Evolutionary conservation across 306 rosid species (phyloP), one percentile per base, ranked within the genome.

Genomic region (Chamaecrista fasciculata): DNA sequence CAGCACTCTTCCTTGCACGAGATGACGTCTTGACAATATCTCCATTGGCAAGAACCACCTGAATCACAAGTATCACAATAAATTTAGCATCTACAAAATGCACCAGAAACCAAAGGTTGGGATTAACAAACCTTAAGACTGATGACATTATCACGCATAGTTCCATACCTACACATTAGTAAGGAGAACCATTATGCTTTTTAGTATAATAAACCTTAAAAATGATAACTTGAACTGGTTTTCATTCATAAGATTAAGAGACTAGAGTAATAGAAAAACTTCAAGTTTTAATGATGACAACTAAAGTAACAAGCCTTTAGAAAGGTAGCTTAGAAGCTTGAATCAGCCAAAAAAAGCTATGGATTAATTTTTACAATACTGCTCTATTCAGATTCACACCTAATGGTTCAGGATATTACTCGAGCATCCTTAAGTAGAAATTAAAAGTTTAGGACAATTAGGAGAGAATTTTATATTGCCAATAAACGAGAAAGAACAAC

Each of bases 131-230:
- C 96, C 91, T 87, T 90, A 68, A 94, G 90, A 78, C 76, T 83
- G 79, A 90, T 86, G 84, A 88, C 98, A 70, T 94, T 94, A 66
- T 90, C 98, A 48, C 98, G 96, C 98, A 94, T 94, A 61, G 98
- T 94, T 76, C 98, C 97, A 62, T 90, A 94, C 90, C 98, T 94
- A 76, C 86, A 85, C 49, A 80, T 77, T 76, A 82, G 79, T 62
- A 85, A 59, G 33, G 83, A 28, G 72, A 73, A 84, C 56, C 19
- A 66, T 76, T 58, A 87, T 26, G 55, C 66, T 50, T 62, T 72
- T 66, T 20, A 78, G 39, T 14, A 82, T 67, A 67, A 21, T 33
- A 73, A 28, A 69, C 53, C 59, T 65, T 42, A 11, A 25, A 59
- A 59, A 51, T 12, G 40, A 40, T 24, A 62, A 26, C 37, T 48